phyloP scores from a whole-genome alignment of 2,329 filamentous ascomycete genomes.

The Hypoxylon sp. region DNA sequence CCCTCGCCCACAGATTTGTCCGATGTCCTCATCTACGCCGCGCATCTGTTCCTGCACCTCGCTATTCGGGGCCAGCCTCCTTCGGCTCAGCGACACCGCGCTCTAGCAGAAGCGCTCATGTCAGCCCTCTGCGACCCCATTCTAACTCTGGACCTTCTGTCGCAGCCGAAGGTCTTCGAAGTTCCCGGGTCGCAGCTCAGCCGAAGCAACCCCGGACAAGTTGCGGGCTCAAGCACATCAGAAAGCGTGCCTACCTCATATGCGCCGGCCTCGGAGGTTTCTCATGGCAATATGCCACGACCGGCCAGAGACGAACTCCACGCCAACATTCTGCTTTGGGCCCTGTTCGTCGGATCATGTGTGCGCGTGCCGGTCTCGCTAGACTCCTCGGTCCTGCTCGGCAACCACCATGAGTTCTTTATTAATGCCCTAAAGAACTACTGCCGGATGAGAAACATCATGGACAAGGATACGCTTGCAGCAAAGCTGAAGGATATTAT shows the following conservation, averaged over 20 bases:
- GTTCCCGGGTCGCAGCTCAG: slow-evolving; percentile 40
- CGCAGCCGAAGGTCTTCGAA: slow-evolving; percentile 40
- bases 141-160: slow-evolving; percentile 49
- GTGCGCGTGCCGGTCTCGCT: slow-evolving; percentile 47
- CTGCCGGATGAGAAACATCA: slow-evolving; percentile 49
- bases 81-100: slow-evolving; percentile 52
- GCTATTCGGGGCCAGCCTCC: slow-evolving; percentile 54
- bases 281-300: not conserved
- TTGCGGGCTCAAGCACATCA: slow-evolving; percentile 34
- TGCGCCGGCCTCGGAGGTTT: slow-evolving; percentile 20
- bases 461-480: slow-evolving; percentile 46
- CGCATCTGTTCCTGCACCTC: slow-evolving; percentile 54
- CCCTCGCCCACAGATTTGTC: slow-evolving; percentile 50
- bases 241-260: slow-evolving; percentile 29
- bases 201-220: slow-evolving; percentile 33
- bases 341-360: slow-evolving; percentile 54
- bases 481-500: slow-evolving; percentile 49
- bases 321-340: slow-evolving; percentile 53
- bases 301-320: slow-evolving; percentile 48
- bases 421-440: slow-evolving; percentile 50
- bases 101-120: slow-evolving; percentile 51
- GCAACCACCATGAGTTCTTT: slow-evolving; percentile 53
- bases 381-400: slow-evolving; percentile 34
- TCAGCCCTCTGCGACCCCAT: slow-evolving; percentile 49
- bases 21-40: slow-evolving; percentile 51